phyloP scores from a whole-genome alignment of 1,284 basidiomycete genomes.

The Fistulinella cinereoalba region DNA sequence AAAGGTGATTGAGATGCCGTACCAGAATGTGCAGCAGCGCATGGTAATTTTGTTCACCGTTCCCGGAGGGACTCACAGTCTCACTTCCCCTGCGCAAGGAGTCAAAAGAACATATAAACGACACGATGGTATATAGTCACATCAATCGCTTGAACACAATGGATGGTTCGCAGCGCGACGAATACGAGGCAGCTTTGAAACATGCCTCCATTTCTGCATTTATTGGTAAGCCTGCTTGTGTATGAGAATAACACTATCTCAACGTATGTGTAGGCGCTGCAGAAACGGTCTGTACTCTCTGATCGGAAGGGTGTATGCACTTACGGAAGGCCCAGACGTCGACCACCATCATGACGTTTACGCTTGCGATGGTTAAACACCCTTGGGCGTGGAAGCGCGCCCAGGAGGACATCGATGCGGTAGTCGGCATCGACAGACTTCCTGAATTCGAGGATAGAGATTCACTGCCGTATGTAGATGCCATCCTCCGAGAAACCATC shows the following conservation, averaged over 20 bases:
- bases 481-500: slow-evolving; percentile 36
- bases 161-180: background rate
- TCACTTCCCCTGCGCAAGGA: too few species aligned
- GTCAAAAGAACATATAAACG: background rate
- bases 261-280: background rate
- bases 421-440: slow-evolving; percentile 37
- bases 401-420: slow-evolving; percentile 38
- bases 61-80: too few species aligned
- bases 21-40: slow-evolving; percentile 9
- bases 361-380: slow-evolving; percentile 34
- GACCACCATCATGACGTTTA: slow-evolving; percentile 20
- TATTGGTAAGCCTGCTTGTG: slow-evolving; percentile 13
- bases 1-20: slow-evolving; percentile 14
- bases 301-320: too few species aligned
- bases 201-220: slow-evolving; percentile 1
- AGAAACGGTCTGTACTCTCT: slow-evolving; percentile 13
- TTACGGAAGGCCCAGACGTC: background rate
- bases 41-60: slow-evolving; percentile 5
- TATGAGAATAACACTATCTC: background rate
- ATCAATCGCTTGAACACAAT: slow-evolving; percentile 9
- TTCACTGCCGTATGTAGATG: slow-evolving; percentile 37
- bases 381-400: slow-evolving; percentile 31
- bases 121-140: slow-evolving; percentile 16
- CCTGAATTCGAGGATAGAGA: slow-evolving; percentile 39
- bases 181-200: slow-evolving; percentile 12